phyloP scores from a whole-genome alignment of 2,329 filamentous ascomycete species.

The Coniochaeta ligniaria region DNA sequence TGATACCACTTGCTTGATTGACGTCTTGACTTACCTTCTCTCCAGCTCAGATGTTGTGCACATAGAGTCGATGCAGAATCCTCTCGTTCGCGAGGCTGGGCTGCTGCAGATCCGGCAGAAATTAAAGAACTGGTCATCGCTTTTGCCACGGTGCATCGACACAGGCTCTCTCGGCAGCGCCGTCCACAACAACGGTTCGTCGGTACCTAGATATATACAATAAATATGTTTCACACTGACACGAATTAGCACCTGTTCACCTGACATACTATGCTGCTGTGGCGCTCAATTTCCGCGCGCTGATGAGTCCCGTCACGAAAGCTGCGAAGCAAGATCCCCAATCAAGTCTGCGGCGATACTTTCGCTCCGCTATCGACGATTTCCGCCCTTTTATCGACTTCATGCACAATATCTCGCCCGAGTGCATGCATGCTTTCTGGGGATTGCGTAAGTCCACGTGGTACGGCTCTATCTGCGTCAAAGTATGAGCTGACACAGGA shows the following conservation, averaged over 20 bases:
- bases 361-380: slow-evolving; percentile 23
- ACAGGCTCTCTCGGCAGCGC: slow-evolving; percentile 5
- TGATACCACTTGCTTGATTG: not conserved
- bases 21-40: not conserved
- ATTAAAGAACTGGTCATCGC: slow-evolving; percentile 26
- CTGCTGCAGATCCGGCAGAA: slow-evolving; percentile 19
- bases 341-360: slow-evolving; percentile 27
- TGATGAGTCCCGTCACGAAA: slow-evolving; percentile 37
- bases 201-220: not conserved
- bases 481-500: slow-evolving; percentile 4
- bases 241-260: slow-evolving; percentile 26
- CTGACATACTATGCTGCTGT: slow-evolving; percentile 33
- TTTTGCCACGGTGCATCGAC: slow-evolving; percentile 27
- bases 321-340: slow-evolving; percentile 26
- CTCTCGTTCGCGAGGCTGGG: slow-evolving; percentile 6
- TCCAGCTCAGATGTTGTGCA: slow-evolving; percentile 8
- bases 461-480: not conserved
- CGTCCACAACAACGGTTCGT: slow-evolving; percentile 13
- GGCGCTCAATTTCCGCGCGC: slow-evolving; percentile 32
- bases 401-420: slow-evolving; percentile 25
- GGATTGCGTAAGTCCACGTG: slow-evolving; percentile 29
- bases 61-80: slow-evolving; percentile 9
- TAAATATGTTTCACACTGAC: not conserved
- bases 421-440: slow-evolving; percentile 34
- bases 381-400: slow-evolving; percentile 30